phyloP scores from a whole-genome alignment of 495 filamentous ascomycete species.

The Penicillium chermesinum region DNA sequence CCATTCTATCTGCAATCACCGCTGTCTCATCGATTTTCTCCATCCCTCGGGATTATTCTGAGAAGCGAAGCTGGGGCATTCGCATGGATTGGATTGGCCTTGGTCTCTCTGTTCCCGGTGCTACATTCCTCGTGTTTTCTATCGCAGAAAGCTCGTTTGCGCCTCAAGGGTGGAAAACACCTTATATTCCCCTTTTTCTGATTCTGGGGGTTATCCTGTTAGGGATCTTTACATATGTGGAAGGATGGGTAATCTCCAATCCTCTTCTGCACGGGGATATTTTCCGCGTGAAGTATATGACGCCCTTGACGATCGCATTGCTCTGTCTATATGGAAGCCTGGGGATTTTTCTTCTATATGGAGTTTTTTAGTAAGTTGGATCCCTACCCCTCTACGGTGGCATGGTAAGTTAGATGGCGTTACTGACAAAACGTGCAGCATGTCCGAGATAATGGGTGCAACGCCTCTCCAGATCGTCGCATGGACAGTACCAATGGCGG shows the following conservation, averaged over 20 bases:
- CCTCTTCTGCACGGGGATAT: conserved; percentile 72
- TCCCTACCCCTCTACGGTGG: too few species aligned
- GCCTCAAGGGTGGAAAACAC: conserved; percentile 63
- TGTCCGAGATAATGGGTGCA: conserved; percentile 58
- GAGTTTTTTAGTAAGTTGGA: conserved; percentile 71
- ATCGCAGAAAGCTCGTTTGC: conserved; percentile 72
- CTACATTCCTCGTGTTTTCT: conserved; percentile 71
- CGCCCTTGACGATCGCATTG: conserved; percentile 57
- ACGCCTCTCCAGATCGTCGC: conserved; percentile 67
- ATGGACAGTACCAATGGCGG: conserved; percentile 73
- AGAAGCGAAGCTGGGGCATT: conserved; percentile 40
- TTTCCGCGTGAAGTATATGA: conserved; percentile 70
- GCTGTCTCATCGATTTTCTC: conserved; percentile 52
- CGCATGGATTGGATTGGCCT: conserved; percentile 71
- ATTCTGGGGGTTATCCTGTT: conserved; percentile 54
- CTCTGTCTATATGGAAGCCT: conserved; percentile 74
- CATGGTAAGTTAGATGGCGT: too few species aligned
- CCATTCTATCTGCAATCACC: conserved; percentile 48
- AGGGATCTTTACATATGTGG: conserved; percentile 59
- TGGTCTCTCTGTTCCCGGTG: conserved; percentile 56
- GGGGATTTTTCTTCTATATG: conserved; percentile 73
- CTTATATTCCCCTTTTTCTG: conserved; percentile 50
- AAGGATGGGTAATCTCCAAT: conserved; percentile 67
- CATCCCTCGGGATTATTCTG: conserved; percentile 59
- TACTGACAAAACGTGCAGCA: conserved; percentile 39